Percentiles rank a stretch among this genome's conserved stretches.
phyloP scores from a whole-genome alignment of 441 rosid genomes.

The Bocquillonia castaneifolia region DNA sequence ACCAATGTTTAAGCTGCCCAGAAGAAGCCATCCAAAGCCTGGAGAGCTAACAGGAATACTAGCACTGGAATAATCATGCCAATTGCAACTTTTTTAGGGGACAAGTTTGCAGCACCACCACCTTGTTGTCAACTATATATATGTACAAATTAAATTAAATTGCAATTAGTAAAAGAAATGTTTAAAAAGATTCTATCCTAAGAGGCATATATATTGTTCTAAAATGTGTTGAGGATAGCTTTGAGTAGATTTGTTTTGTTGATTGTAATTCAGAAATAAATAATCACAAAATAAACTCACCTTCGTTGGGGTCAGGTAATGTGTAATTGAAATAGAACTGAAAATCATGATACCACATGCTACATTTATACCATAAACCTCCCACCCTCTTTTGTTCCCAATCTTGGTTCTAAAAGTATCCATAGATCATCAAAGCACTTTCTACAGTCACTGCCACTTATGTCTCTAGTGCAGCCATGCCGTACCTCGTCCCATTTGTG shows the following conservation, averaged over 20 bases:
- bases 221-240: no score
- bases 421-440: slow-evolving; percentile 29
- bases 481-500: slow-evolving; percentile 36
- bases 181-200: not conserved
- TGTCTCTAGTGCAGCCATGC: slow-evolving; percentile 41
- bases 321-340: slow-evolving; percentile 35
- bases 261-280: no score
- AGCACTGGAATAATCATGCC: slow-evolving; percentile 15
- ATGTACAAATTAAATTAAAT: no score
- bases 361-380: slow-evolving; percentile 37
- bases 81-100: slow-evolving; percentile 10
- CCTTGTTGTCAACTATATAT: slow-evolving; percentile 15
- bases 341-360: slow-evolving; percentile 38
- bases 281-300: slow-evolving; percentile 16
- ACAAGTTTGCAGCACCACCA: slow-evolving; percentile 2
- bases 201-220: no score
- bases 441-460: slow-evolving; percentile 26
- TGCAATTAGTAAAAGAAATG: no score
- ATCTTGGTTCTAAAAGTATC: slow-evolving; percentile 25
- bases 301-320: slow-evolving; percentile 20
- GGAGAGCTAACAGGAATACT: slow-evolving; percentile 14
- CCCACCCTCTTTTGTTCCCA: slow-evolving; percentile 38
- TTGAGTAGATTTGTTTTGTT: no score
- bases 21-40: not conserved
- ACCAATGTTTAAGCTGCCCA: not conserved